Percentiles rank a stretch among this genome's conserved stretches.
Conservation (phyloP, 208 protist species). For the Wallacemonas rigidus region DNA sequence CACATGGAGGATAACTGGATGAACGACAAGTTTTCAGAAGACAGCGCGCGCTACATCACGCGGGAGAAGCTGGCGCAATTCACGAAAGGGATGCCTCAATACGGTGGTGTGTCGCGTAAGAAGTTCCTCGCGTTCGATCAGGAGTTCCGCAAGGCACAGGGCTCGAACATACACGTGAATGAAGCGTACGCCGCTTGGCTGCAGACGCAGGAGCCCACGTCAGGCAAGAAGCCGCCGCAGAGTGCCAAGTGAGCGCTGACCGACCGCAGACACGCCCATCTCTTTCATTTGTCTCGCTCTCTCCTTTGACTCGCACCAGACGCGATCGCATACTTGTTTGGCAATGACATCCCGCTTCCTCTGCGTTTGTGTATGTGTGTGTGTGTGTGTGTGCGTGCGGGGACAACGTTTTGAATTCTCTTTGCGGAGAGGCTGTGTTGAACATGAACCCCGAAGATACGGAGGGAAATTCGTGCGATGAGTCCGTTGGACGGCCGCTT, state of each 20-base stretch:
- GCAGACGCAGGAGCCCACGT: slow-evolving; percentile 25
- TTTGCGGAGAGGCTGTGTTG: too few relatives aligned
- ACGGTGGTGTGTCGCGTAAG: slow-evolving; percentile 64
- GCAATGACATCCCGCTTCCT: too few relatives aligned
- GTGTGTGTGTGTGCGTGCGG: too few relatives aligned
- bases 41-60: slow-evolving; percentile 72
- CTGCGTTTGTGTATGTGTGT: too few relatives aligned
- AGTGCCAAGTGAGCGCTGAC: not conserved
- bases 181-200: slow-evolving; percentile 87
- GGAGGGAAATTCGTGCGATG: too few relatives aligned
- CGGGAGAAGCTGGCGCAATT: slow-evolving; percentile 75
- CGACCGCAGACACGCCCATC: too few relatives aligned
- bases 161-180: slow-evolving; percentile 73
- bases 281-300: not conserved
- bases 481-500: too few relatives aligned
- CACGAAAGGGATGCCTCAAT: slow-evolving; percentile 77
- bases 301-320: not conserved
- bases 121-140: slow-evolving; percentile 85
- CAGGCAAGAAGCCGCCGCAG: not conserved
- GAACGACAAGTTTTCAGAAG: slow-evolving; percentile 88
- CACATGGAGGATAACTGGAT: slow-evolving; percentile 93
- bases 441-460: too few relatives aligned
- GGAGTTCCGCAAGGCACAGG: slow-evolving; percentile 55
- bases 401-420: too few relatives aligned
- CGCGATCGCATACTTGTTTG: too few relatives aligned